These are phyloP conservation scores for Nakazawaea wyomingensis DNA, from an alignment of 805 yeast genomes.

Conservation along the genomic window DNA sequence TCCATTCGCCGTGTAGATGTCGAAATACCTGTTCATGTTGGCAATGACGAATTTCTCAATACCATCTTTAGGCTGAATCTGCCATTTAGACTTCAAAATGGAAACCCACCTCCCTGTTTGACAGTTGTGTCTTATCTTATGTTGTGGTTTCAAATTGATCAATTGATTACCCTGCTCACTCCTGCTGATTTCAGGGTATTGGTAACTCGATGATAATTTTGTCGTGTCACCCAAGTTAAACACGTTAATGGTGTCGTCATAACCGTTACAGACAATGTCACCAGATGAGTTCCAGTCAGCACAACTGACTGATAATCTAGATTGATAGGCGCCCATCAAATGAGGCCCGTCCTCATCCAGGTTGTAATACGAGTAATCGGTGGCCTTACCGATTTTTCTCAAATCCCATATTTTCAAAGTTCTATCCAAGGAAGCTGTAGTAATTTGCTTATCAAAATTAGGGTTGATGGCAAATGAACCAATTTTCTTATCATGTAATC, in stretches of 20 bases:
- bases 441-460: slow-evolving; percentile 52
- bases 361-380: slow-evolving; percentile 52
- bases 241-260: slow-evolving; percentile 76
- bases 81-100: slow-evolving; percentile 87
- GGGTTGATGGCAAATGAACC: slow-evolving; percentile 89
- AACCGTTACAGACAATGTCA: slow-evolving; percentile 85
- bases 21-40: slow-evolving; percentile 86
- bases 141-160: slow-evolving; percentile 49
- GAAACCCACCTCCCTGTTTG: slow-evolving; percentile 98
- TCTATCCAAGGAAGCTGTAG: slow-evolving; percentile 87
- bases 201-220: slow-evolving; percentile 22
- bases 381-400: slow-evolving; percentile 41
- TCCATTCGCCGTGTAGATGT: slow-evolving; percentile 75
- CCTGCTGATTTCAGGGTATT: slow-evolving; percentile 14
- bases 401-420: slow-evolving; percentile 85
- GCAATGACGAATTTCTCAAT: slow-evolving; percentile 84
- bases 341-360: slow-evolving; percentile 43
- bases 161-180: slow-evolving; percentile 20
- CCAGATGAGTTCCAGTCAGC: slow-evolving; percentile 75
- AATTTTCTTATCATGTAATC: slow-evolving; percentile 85
- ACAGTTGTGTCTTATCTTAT: slow-evolving; percentile 79
- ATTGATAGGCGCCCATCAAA: slow-evolving; percentile 54
- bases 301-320: slow-evolving; percentile 77
- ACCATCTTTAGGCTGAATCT: slow-evolving; percentile 60
- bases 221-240: slow-evolving; percentile 47